Evolutionary conservation across 108 stramenopile genomes (phyloP).

Genomic region (Nitzschia inconspicua): DNA sequence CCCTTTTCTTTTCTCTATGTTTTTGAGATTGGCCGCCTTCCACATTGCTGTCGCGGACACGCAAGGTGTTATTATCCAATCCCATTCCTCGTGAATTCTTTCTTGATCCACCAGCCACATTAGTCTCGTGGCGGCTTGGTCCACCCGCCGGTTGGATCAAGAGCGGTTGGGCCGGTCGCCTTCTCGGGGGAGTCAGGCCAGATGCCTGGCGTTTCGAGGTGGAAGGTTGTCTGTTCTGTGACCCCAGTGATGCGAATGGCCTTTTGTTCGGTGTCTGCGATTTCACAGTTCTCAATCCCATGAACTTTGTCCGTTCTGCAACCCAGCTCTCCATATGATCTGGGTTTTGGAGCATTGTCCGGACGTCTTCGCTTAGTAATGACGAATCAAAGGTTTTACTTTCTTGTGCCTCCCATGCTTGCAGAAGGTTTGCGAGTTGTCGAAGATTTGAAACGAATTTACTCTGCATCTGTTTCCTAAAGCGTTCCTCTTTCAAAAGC

Average conservation of each 20-base stretch:
- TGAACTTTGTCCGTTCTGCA: constrained; percentile 70
- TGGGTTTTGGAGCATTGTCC: constrained; percentile 55
- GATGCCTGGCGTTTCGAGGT: background rate
- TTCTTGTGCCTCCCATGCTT: constrained; percentile 59
- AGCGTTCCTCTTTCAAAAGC: constrained; percentile 69
- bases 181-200: constrained; percentile 26
- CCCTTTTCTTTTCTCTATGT: no score
- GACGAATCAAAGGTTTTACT: constrained; percentile 47
- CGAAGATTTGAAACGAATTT: constrained; percentile 71
- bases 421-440: constrained; percentile 45
- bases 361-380: constrained; percentile 82
- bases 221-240: background rate
- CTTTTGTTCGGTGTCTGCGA: constrained; percentile 17
- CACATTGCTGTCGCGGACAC: background rate
- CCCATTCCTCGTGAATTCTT: background rate
- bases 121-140: no score
- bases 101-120: background rate
- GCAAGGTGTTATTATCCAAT: background rate
- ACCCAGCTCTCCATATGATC: constrained; percentile 62
- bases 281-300: constrained; percentile 74
- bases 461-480: constrained; percentile 78
- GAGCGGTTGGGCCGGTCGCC: constrained; percentile 13
- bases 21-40: background rate
- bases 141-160: no score
- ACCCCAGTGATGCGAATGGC: background rate